These are phyloP conservation scores for Umbelopsis sp. DNA, from an alignment of 192 early-diverging fungal genomes.

Conservation along the genomic window DNA sequence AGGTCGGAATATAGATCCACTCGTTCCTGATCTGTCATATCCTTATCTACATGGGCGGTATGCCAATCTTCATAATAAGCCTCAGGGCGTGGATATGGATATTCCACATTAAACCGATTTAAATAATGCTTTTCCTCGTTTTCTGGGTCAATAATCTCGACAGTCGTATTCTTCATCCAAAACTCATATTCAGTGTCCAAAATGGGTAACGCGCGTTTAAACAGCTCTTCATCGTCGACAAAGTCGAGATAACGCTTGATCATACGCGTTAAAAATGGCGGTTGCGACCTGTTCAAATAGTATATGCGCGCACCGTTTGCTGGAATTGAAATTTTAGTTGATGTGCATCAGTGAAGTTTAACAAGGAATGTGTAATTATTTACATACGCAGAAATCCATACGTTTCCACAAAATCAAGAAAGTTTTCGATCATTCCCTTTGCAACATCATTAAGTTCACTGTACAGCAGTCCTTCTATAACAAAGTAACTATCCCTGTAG, in stretches of 20 bases:
- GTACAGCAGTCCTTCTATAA: constrained; percentile 63
- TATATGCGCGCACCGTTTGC: constrained; percentile 77
- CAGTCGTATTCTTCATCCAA: constrained; percentile 58
- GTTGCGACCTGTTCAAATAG: constrained; percentile 75
- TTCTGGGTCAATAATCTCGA: constrained; percentile 38
- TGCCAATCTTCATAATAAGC: constrained; percentile 62
- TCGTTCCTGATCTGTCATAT: constrained; percentile 32
- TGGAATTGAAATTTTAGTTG: constrained; percentile 19
- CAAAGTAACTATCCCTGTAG: constrained; percentile 66
- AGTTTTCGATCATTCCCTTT: constrained; percentile 59
- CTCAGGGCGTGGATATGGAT: constrained; percentile 65
- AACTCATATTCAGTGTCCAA: constrained; percentile 65
- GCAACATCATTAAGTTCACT: constrained; percentile 55
- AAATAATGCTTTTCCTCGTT: constrained; percentile 40
- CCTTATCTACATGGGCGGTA: constrained; percentile 49
- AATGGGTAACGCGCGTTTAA: constrained; percentile 51
- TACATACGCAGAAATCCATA: constrained; percentile 71
- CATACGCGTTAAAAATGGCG: constrained; percentile 74
- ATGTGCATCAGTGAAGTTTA: neutral
- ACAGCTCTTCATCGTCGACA: constrained; percentile 51
- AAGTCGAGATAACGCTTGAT: constrained; percentile 59
- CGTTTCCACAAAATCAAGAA: constrained; percentile 58
- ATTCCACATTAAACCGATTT: constrained; percentile 59
- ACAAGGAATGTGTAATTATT: constrained; percentile 2
- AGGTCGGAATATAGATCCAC: constrained; percentile 60